A percentile compares a stretch with the other conserved stretches of the same genome.
These are phyloP conservation scores for Gossypium anomalum DNA, from an alignment of 345 rosid genomes.

Conservation along the genomic window DNA sequence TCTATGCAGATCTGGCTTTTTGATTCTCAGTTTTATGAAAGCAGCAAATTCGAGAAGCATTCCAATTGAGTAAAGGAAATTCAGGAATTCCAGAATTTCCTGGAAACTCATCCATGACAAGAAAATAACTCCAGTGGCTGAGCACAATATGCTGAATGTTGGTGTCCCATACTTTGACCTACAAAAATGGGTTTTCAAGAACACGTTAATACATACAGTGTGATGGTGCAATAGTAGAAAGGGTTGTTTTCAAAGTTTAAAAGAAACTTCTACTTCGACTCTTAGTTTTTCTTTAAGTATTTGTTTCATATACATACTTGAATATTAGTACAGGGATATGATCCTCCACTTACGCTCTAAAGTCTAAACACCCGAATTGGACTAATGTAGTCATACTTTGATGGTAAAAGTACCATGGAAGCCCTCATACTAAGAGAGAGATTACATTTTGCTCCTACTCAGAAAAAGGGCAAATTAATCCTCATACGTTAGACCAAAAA, in stretches of 20 bases:
- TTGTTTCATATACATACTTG: neutral
- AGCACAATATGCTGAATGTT: constrained; percentile 73
- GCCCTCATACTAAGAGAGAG: too few relatives aligned
- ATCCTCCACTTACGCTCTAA: neutral
- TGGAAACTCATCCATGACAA: constrained; percentile 92
- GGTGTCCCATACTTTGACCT: constrained; percentile 92
- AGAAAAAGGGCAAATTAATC: too few relatives aligned
- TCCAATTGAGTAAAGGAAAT: constrained; percentile 76
- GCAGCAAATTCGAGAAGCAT: constrained; percentile 93
- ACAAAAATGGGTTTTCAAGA: constrained; percentile 14
- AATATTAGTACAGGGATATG: neutral
- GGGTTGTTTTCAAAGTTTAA: neutral
- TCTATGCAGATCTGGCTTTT: constrained; percentile 68
- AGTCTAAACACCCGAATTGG: too few relatives aligned
- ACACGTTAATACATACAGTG: neutral
- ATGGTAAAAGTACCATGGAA: too few relatives aligned
- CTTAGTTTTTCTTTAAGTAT: neutral
- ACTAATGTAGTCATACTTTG: too few relatives aligned
- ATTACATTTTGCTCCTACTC: too few relatives aligned
- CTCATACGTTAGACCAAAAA: too few relatives aligned
- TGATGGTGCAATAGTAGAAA: too few relatives aligned
- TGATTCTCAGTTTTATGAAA: constrained; percentile 62
- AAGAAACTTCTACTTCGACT: neutral
- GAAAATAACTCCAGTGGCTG: constrained; percentile 84
- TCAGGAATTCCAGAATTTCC: constrained; percentile 84